These are phyloP conservation scores for Fusarium lyarnte DNA, from an alignment of 2,329 filamentous ascomycete species.

Conservation along the genomic window DNA sequence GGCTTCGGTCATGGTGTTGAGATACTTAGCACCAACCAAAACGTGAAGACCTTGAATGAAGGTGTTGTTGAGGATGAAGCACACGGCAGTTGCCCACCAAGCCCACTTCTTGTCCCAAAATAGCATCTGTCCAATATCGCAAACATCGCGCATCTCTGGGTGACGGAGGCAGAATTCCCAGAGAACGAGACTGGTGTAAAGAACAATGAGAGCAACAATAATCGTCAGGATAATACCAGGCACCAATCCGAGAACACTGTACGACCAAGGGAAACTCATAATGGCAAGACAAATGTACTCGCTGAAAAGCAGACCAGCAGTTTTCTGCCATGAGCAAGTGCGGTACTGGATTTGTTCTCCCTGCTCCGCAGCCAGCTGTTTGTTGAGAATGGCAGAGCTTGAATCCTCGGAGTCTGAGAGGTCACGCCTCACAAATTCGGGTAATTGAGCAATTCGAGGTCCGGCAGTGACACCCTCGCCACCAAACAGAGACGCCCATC, in stretches of 20 bases:
- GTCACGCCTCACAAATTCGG: conserved; percentile 48
- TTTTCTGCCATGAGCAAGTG: conserved; percentile 96
- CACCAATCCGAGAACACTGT: conserved; percentile 85
- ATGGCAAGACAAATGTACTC: conserved; percentile 94
- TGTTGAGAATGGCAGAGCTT: conserved; percentile 60
- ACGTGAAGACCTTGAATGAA: conserved; percentile 88
- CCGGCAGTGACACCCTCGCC: conserved; percentile 56
- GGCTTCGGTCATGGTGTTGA: conserved; percentile 85
- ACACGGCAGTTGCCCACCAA: conserved; percentile 76
- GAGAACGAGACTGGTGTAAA: conserved; percentile 73
- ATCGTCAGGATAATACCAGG: conserved; percentile 85
- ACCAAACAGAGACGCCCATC: conserved; percentile 51
- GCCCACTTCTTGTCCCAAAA: conserved; percentile 85
- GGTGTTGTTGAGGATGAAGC: conserved; percentile 95
- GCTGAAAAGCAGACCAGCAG: conserved; percentile 87
- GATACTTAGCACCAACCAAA: conserved; percentile 83
- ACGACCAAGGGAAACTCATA: conserved; percentile 96
- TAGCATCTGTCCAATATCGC: conserved; percentile 94
- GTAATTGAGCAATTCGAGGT: conserved; percentile 61
- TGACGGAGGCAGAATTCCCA: conserved; percentile 93
- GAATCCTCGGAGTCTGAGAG: conserved; percentile 57
- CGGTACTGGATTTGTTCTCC: conserved; percentile 88
- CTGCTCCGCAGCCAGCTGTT: conserved; percentile 80
- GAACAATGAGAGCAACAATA: conserved; percentile 78
- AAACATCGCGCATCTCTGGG: conserved; percentile 90